Evolutionary conservation across 352 stramenopile genomes (phyloP).

Genomic region (Pythium rishiriense): DNA sequence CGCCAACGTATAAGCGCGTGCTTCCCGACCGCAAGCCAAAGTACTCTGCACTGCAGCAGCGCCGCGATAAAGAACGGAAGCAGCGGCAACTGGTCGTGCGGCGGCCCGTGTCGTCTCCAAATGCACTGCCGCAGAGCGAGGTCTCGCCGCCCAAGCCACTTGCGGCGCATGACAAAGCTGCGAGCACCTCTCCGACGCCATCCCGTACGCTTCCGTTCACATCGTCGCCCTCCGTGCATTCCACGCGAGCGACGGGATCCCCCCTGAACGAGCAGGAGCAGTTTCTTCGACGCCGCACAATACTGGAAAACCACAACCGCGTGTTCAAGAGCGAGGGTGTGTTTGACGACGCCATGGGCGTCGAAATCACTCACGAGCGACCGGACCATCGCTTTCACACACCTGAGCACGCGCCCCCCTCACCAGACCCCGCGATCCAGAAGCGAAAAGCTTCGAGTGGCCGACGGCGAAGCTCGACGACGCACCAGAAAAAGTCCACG

Average conservation of each 20-base stretch:
- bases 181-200: too few relatives aligned
- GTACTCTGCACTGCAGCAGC: conserved; percentile 58
- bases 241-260: background rate
- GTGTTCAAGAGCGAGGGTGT: conserved; percentile 43
- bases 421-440: background rate
- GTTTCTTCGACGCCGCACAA: conserved; percentile 48
- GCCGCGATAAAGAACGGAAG: conserved; percentile 54
- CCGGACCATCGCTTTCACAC: conserved; percentile 28
- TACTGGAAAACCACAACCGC: conserved; percentile 28
- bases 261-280: conserved; percentile 43
- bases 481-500: background rate
- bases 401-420: conserved; percentile 15
- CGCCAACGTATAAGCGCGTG: conserved; percentile 20
- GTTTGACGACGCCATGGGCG: conserved; percentile 44
- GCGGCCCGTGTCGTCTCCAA: conserved; percentile 11
- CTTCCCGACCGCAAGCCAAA: conserved; percentile 66
- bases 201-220: too few relatives aligned
- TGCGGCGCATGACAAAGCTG: too few relatives aligned
- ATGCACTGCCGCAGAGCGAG: too few relatives aligned
- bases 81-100: conserved; percentile 38
- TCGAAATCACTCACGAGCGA: conserved; percentile 64
- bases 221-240: conserved; percentile 8
- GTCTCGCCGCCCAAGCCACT: too few relatives aligned
- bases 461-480: background rate
- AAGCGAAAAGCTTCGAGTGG: background rate